Percentiles rank a stretch among this genome's conserved stretches.
Evolutionary conservation across 768 basidiomycete species (phyloP).

Genomic region (Crucibulum laeve): DNA sequence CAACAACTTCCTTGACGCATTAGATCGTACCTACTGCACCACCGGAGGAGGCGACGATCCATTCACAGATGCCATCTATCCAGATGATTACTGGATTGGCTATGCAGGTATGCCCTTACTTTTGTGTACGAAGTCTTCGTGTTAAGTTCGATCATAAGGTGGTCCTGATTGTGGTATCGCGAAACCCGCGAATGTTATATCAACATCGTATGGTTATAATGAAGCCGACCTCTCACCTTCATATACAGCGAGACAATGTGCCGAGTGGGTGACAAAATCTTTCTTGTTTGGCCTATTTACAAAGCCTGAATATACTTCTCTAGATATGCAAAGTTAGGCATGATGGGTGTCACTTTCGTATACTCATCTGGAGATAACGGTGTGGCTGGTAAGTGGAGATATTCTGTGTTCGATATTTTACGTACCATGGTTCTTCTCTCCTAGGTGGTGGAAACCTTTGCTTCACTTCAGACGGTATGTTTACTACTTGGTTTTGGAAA

Average conservation of each 20-base stretch:
- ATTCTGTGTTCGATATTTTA: not conserved
- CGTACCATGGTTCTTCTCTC: not conserved
- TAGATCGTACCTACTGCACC: constrained; percentile 35
- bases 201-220: constrained; percentile 37
- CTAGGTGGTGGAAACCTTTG: constrained; percentile 18
- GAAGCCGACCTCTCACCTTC: constrained; percentile 31
- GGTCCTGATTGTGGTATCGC: constrained; percentile 29
- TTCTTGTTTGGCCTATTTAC: not conserved
- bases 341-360: constrained; percentile 52
- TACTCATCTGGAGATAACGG: constrained; percentile 60
- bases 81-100: constrained; percentile 21
- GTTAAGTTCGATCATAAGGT: constrained; percentile 9
- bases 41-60: constrained; percentile 38
- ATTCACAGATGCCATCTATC: constrained; percentile 27
- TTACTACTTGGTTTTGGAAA: not conserved
- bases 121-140: not conserved
- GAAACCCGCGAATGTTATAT: constrained; percentile 36
- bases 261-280: constrained; percentile 21
- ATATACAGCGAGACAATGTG: constrained; percentile 36
- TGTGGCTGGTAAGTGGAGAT: constrained; percentile 29
- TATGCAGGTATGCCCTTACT: constrained; percentile 19
- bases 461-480: constrained; percentile 37
- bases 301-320: constrained; percentile 3
- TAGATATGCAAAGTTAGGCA: constrained; percentile 45
- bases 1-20: constrained; percentile 40